Base-by-base conservation (phyloP, 495 filamentous ascomycete genomes). In the Aspergillus ellipticus region DNA sequence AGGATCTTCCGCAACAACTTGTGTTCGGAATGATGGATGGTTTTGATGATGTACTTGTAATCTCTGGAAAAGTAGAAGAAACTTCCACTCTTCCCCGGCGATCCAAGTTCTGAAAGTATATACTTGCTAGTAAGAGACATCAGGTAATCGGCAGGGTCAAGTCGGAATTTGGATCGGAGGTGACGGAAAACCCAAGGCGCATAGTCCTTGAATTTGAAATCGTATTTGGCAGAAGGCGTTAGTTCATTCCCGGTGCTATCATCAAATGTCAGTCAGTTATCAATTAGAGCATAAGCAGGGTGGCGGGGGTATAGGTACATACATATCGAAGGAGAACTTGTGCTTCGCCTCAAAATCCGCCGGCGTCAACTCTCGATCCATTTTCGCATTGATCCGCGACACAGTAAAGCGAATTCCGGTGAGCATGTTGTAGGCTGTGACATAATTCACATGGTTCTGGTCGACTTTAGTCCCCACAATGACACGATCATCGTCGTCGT, bases 11-110 rank as follows among this genome's bases (percentile, higher is more conserved):
- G 83, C 39, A 99, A 81, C 56, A 97, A 88, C 63, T 96, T 96
- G 74, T 99, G 95, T 68, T 99, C 94, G 53, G 84, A 85, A 62
- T 96, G 94, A 67, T 97, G 94, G 54, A 99, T 99, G 13, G 94
- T 99, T 70, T 99, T 99, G 84, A 99, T 99, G 71, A 99, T 99
- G 74, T 99, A 99, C 74, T 99, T 99, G 79, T 97, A 99, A 68
- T 99, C 94, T 50, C 94, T 83, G 24, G 95, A 97, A 76, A 99
- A 99, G 76, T 99, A 99, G 76, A 99, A 99, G 73, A 99, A 99
- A 68, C 92, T 96, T 16, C 95, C 95, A 71, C 92, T 96, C 76
- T 99, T 99, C 15, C 94, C 94, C 4, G 94, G 94, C 13, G 94
- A 97, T 17, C 95, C 95, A 26, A 99, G 78, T 70, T 99, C 94